Conservation (phyloP, 805 yeast species). For the Novakomyces olei region DNA sequence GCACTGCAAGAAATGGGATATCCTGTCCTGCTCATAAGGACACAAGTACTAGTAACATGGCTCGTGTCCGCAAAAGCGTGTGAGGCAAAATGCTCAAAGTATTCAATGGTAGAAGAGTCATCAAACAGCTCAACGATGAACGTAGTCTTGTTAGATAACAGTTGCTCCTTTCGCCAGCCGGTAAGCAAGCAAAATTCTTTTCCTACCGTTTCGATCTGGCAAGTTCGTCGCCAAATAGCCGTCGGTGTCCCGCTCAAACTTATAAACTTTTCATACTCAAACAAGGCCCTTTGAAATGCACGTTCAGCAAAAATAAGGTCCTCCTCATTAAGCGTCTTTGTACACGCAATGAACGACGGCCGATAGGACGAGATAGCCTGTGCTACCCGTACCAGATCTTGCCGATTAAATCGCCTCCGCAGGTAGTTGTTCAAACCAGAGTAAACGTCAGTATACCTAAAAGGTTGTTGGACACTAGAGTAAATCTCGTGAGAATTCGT, state of each 20-base stretch:
- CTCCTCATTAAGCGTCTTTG: conserved; percentile 67
- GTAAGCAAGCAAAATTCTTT: conserved; percentile 77
- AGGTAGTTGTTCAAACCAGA: conserved; percentile 60
- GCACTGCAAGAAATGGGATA: conserved; percentile 44
- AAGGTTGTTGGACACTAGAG: conserved; percentile 50
- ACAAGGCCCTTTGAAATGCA: conserved; percentile 74
- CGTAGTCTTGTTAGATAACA: conserved; percentile 42
- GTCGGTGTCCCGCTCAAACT: conserved; percentile 82
- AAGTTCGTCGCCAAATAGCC: conserved; percentile 85
- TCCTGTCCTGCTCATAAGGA: conserved; percentile 34
- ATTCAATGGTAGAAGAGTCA: conserved; percentile 65
- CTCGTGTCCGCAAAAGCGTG: conserved; percentile 80
- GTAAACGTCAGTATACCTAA: conserved; percentile 76
- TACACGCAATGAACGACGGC: conserved; percentile 82
- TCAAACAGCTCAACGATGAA: conserved; percentile 50
- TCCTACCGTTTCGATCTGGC: conserved; percentile 88
- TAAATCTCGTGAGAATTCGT: no score
- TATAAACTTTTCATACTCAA: conserved; percentile 74
- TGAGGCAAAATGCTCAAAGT: conserved; percentile 62
- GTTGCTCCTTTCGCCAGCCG: conserved; percentile 63
- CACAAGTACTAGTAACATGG: conserved; percentile 71
- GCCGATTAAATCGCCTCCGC: conserved; percentile 42
- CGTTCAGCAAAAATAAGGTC: conserved; percentile 91
- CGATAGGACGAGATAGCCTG: conserved; percentile 74
- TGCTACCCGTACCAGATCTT: conserved; percentile 58